Evolutionary conservation across 768 basidiomycete species (phyloP), one percentile per base, ranked within the genome.

Genomic region (Antrodiella citrinella): DNA sequence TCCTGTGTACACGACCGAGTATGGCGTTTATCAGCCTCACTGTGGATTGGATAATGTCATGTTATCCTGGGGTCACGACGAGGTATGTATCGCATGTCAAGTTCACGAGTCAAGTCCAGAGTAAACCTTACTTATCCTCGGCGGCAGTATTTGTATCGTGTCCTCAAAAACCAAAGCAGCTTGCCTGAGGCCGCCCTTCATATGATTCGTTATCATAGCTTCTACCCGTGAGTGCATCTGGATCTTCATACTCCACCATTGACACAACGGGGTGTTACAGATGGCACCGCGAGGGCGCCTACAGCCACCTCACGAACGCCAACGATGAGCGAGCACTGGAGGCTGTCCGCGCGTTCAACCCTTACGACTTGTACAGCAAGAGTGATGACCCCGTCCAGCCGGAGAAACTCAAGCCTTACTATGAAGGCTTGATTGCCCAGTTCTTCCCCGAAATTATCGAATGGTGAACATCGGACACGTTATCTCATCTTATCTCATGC

Each of bases 141-240:
- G n/a, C n/a, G 4, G 19, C 56, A 90, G 87, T 93, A 92, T 63
- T 72, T 92, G 4, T 91, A 91, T 67, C 70, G 86, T 55, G 82
- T 94, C 55, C 69, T 90, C 53, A 91, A 90, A 66, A 81, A 83
- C 56, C 91, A 94, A 63, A 82, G 81, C 54, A 76, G 74, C 3
- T 81, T 94, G 0, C 91, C 91, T 3, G 75, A 76, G 35, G 91
- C 89, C 57, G 91, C 77, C 0, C 73, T 95, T 23, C 83, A 86
- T 5, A 95, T 95, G 91, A 91, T 95, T 61, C 81, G 92, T 25
- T 95, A 90, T 64, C 92, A 94, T 69, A 89, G 86, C 59, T 95
- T 94, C 75, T 95, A 94, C 69, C 91, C 92, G 67, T 81, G 59
- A 46, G 78, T 65, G 9, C 26, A 18, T 45, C 24, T 47, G 7